Evolutionary conservation across 108 stramenopile genomes (phyloP).

Genomic region (Pseudonitzschia pungens): DNA sequence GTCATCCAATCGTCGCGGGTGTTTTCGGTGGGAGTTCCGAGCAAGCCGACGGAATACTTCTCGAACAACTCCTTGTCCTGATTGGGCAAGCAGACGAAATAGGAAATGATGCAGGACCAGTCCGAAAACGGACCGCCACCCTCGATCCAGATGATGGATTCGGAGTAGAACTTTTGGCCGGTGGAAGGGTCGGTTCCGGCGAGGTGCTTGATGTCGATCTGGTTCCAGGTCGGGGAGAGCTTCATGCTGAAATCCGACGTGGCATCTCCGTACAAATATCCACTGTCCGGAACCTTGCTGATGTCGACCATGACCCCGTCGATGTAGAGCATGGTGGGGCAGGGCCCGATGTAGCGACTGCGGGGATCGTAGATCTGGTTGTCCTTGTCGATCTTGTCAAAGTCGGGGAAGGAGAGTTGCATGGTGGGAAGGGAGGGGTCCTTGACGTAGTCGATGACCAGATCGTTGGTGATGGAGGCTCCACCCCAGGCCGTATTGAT

Average conservation of each 20-base stretch:
- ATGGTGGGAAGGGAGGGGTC: constrained; percentile 1
- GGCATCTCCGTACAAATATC: background rate
- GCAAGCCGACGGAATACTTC: background rate
- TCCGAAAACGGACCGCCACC: background rate
- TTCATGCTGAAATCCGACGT: background rate
- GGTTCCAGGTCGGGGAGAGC: background rate
- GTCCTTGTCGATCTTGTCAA: background rate
- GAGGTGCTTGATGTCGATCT: constrained; percentile 3
- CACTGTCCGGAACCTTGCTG: background rate
- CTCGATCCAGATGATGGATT: constrained; percentile 9
- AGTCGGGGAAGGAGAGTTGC: constrained; percentile 13
- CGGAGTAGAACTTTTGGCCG: background rate
- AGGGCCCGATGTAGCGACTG: background rate
- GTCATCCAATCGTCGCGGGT: constrained; percentile 22
- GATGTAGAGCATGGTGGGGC: constrained; percentile 9
- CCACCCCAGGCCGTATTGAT: constrained; percentile 8
- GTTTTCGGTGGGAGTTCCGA: constrained; percentile 18
- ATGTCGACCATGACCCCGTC: background rate
- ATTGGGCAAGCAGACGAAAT: constrained; percentile 11
- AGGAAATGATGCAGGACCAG: constrained; percentile 9
- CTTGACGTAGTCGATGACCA: constrained; percentile 1
- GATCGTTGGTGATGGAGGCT: background rate
- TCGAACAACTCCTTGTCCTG: background rate
- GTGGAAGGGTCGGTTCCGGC: background rate
- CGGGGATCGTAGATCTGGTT: background rate